Evolutionary conservation across 805 yeast species (phyloP).

Genomic region (Starmerella lactis-condensi): DNA sequence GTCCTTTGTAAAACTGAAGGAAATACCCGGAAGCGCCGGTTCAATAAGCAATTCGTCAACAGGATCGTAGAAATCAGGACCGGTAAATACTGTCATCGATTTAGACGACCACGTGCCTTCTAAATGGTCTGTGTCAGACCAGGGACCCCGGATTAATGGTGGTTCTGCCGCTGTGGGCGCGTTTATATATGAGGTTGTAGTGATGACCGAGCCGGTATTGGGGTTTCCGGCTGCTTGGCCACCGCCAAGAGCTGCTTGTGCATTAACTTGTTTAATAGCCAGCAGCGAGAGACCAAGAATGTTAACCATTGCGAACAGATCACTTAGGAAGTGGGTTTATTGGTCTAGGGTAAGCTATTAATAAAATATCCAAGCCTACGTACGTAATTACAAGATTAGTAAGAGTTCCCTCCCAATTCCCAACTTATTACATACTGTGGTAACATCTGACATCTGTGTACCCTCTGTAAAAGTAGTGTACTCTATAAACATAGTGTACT

Average conservation of each 20-base stretch:
- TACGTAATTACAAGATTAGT: too few species aligned
- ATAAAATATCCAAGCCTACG: too few species aligned
- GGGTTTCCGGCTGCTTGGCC: slow-evolving; percentile 5
- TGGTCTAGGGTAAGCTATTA: neutral
- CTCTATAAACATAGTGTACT: too few species aligned
- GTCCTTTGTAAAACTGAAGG: slow-evolving; percentile 81
- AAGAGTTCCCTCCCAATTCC: too few species aligned
- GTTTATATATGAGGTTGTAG: slow-evolving; percentile 6
- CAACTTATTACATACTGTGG: too few species aligned
- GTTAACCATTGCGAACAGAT: too few species aligned
- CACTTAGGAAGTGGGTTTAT: too few species aligned
- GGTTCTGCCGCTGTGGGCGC: slow-evolving; percentile 10
- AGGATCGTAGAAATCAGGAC: slow-evolving; percentile 86
- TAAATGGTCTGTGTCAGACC: slow-evolving; percentile 21
- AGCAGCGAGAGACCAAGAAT: too few species aligned
- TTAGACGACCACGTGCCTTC: slow-evolving; percentile 94
- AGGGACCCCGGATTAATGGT: slow-evolving; percentile 15
- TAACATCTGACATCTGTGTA: too few species aligned
- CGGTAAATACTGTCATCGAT: slow-evolving; percentile 86
- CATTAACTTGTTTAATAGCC: neutral
- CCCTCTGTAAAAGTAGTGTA: too few species aligned
- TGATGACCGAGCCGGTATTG: slow-evolving; percentile 1
- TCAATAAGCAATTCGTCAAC: slow-evolving; percentile 85
- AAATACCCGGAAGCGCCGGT: slow-evolving; percentile 88
- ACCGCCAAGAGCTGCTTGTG: slow-evolving; percentile 8